Evolutionary conservation across 805 yeast species (phyloP).

Genomic region (Hanseniaspora nectarophila): DNA sequence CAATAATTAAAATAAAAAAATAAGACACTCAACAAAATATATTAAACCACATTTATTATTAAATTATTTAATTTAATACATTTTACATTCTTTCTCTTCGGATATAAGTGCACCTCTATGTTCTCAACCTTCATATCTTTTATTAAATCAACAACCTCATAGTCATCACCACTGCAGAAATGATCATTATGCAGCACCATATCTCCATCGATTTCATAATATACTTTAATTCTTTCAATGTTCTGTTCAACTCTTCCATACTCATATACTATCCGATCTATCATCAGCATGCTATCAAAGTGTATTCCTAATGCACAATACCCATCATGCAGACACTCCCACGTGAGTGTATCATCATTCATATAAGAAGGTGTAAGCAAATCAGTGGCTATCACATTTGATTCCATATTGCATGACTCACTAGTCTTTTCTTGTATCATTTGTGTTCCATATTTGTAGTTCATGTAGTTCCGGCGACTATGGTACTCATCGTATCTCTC

Average conservation of each 20-base stretch:
- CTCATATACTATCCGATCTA: background rate
- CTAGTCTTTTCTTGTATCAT: slow-evolving; percentile 2
- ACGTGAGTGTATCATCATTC: background rate
- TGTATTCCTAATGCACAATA: slow-evolving; percentile 3
- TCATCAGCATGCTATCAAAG: background rate
- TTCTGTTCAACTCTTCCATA: background rate
- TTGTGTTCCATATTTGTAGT: slow-evolving; percentile 5
- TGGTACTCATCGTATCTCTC: background rate
- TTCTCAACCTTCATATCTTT: background rate
- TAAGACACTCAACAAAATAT: no score
- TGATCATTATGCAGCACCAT: background rate
- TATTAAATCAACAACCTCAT: background rate
- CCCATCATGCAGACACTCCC: background rate
- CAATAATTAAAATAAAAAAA: no score
- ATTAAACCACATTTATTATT: background rate
- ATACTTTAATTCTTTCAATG: background rate
- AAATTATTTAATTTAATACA: background rate
- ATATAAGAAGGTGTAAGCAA: background rate
- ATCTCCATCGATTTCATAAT: background rate
- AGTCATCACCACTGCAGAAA: background rate
- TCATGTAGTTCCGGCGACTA: background rate
- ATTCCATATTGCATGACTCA: background rate
- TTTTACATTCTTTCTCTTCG: background rate
- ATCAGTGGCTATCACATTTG: background rate
- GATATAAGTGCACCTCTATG: background rate